These are phyloP conservation scores for Dryas drummondii DNA, from an alignment of 306 rosid genomes.

Conservation along the genomic window DNA sequence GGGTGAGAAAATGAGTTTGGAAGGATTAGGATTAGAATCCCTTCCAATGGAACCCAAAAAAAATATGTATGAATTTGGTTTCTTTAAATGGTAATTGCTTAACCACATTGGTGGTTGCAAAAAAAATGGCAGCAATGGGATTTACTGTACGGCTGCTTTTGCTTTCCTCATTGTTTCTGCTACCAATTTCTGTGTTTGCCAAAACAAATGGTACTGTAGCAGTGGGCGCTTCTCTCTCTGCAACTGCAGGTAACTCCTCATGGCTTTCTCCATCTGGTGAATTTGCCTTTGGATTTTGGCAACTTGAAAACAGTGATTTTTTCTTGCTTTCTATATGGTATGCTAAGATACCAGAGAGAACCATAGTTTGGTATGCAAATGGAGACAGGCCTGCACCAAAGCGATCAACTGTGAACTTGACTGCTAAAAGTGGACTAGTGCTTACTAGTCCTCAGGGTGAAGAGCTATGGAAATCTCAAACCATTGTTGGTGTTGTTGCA, in stretches of 20 bases:
- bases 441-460: conserved; percentile 12
- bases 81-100: no score
- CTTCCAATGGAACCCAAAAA: no score
- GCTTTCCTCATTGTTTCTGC: conserved; percentile 14
- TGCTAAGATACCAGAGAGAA: conserved; percentile 37
- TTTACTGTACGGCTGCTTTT: no score
- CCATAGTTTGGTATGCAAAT: conserved; percentile 44
- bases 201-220: conserved; percentile 25
- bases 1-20: no score
- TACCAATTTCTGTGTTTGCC: conserved; percentile 24
- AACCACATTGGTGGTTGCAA: no score
- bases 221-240: conserved; percentile 31
- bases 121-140: no score
- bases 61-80: no score
- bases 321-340: conserved; percentile 61
- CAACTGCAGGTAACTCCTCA: conserved; percentile 20
- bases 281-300: conserved; percentile 59
- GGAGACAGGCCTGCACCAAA: conserved; percentile 8
- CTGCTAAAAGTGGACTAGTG: conserved; percentile 3
- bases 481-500: conserved; percentile 7
- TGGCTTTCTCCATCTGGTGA: conserved; percentile 43
- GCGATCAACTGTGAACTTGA: conserved; percentile 31
- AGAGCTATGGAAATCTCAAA: conserved; percentile 14
- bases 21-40: no score
- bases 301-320: conserved; percentile 1